Conservation (phyloP, 164 flowering plant species). For the Berberis thunbergii region DNA sequence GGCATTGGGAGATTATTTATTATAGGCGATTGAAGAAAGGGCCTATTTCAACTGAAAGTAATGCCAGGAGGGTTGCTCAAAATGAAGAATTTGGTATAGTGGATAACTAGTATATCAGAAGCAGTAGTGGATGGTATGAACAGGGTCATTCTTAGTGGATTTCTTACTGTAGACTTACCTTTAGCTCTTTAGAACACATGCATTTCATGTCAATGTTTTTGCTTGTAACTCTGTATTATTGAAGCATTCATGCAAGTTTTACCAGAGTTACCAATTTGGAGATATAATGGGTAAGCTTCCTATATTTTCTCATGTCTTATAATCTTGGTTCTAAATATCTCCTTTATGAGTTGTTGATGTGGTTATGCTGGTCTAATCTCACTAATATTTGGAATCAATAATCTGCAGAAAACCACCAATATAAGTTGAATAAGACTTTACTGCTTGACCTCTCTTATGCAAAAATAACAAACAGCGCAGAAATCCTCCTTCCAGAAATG, state of each 20-base stretch:
- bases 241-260: background rate
- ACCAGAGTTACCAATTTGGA: background rate
- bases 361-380: too few relatives aligned
- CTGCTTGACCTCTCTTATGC: too few relatives aligned
- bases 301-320: too few relatives aligned
- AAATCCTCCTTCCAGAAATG: too few relatives aligned
- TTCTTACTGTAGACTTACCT: background rate
- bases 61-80: constrained; percentile 40
- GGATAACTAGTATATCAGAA: constrained; percentile 39
- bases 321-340: too few relatives aligned
- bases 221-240: constrained; percentile 3
- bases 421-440: too few relatives aligned
- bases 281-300: too few relatives aligned
- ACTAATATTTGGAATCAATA: too few relatives aligned
- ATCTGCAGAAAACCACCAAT: too few relatives aligned
- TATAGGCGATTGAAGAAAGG: constrained; percentile 47
- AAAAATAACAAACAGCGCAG: too few relatives aligned
- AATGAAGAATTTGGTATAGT: constrained; percentile 48
- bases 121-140: constrained; percentile 59
- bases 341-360: too few relatives aligned
- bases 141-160: constrained; percentile 8
- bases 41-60: constrained; percentile 40
- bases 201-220: background rate
- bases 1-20: constrained; percentile 56
- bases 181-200: background rate